A percentile compares a stretch with the other conserved stretches of the same genome.
Conservation (phyloP, 352 stramenopile genomes). For the Phytophthora europaea region DNA sequence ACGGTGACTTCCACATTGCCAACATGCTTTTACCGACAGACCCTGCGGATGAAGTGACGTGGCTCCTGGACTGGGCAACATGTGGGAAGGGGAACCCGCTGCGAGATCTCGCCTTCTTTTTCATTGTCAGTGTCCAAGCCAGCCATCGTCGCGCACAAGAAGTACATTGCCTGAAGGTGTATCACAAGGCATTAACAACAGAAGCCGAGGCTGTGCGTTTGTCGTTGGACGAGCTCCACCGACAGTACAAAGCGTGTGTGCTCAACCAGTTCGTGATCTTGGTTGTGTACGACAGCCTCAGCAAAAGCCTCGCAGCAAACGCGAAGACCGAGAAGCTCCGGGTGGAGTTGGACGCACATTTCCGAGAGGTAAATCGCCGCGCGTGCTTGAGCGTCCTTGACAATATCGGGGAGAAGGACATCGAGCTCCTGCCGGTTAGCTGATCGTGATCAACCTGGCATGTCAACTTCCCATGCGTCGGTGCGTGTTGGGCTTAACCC, state of each 20-base stretch:
- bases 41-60: slow-evolving; percentile 43
- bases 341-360: slow-evolving; percentile 68
- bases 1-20: slow-evolving; percentile 86
- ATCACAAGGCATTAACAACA: slow-evolving; percentile 42
- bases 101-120: slow-evolving; percentile 86
- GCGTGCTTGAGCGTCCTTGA: slow-evolving; percentile 74
- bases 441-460: slow-evolving; percentile 11
- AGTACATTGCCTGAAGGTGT: slow-evolving; percentile 47
- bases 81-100: slow-evolving; percentile 80
- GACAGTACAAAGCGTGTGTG: slow-evolving; percentile 70
- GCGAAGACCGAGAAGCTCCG: slow-evolving; percentile 75
- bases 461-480: too few species aligned
- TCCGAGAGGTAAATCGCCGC: slow-evolving; percentile 75
- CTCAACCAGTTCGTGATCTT: slow-evolving; percentile 89
- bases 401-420: slow-evolving; percentile 50
- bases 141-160: slow-evolving; percentile 58
- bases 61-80: slow-evolving; percentile 87
- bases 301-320: slow-evolving; percentile 80
- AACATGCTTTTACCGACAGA: slow-evolving; percentile 71
- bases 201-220: slow-evolving; percentile 33
- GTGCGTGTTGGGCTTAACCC: too few species aligned
- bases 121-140: slow-evolving; percentile 78
- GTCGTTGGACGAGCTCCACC: slow-evolving; percentile 53
- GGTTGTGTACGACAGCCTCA: slow-evolving; percentile 82
- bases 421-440: slow-evolving; percentile 28